A percentile compares a stretch with the other conserved stretches of the same genome.
These are phyloP conservation scores for Coleophoma eucalyptorum DNA, from an alignment of 2,329 filamentous ascomycete species.

Conservation along the genomic window DNA sequence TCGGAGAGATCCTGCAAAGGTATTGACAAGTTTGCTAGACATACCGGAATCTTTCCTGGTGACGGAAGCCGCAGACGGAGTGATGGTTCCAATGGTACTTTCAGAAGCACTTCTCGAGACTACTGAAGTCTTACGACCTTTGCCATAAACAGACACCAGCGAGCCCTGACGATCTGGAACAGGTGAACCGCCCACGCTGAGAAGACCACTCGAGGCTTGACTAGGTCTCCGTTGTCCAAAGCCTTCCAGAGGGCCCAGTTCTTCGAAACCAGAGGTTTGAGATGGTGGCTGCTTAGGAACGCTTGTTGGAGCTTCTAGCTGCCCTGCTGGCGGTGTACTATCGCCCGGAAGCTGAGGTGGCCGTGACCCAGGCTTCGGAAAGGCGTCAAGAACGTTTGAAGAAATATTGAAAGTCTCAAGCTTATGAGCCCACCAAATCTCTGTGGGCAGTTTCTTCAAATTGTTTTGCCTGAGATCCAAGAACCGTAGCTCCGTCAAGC, in stretches of 20 bases:
- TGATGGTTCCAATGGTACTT: conserved; percentile 27
- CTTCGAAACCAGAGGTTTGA: conserved; percentile 71
- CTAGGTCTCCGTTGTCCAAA: conserved; percentile 71
- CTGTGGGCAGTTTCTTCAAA: conserved; percentile 78
- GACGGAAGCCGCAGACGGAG: conserved; percentile 49
- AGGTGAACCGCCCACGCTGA: conserved; percentile 74
- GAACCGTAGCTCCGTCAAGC: conserved; percentile 76
- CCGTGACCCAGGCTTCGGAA: conserved; percentile 80
- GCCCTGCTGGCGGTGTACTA: conserved; percentile 19
- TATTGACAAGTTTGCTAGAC: conserved; percentile 74
- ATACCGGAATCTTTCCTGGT: conserved; percentile 85
- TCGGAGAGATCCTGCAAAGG: conserved; percentile 81
- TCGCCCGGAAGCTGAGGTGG: conserved; percentile 58
- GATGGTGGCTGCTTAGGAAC: conserved; percentile 32
- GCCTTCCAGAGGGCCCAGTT: conserved; percentile 64
- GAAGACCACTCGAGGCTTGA: conserved; percentile 71
- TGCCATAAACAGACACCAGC: conserved; percentile 74
- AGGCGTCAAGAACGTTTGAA: conserved; percentile 86
- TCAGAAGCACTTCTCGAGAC: conserved; percentile 64
- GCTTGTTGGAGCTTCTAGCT: conserved; percentile 7
- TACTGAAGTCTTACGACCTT: conserved; percentile 79
- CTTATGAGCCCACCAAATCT: conserved; percentile 93
- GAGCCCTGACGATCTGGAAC: conserved; percentile 75
- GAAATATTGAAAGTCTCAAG: conserved; percentile 92
- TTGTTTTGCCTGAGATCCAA: conserved; percentile 94